Evolutionary conservation across 177 flowering plant species (phyloP).

Genomic region (Tripterygium wilfordii): DNA sequence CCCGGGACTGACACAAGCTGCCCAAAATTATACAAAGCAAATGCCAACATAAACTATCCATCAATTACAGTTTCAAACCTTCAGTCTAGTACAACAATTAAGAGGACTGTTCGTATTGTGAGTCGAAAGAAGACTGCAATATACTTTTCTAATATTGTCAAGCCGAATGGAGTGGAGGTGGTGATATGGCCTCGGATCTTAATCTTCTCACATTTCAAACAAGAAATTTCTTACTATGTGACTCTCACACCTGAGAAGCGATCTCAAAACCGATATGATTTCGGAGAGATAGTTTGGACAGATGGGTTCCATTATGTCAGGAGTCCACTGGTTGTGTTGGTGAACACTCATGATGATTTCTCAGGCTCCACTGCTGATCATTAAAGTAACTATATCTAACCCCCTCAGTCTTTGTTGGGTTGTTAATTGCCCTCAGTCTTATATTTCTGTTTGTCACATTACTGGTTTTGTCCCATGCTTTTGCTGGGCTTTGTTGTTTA

Average conservation of each 20-base stretch:
- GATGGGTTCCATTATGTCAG: constrained; percentile 52
- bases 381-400: no score
- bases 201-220: constrained; percentile 22
- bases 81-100: constrained; percentile 30
- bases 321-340: constrained; percentile 48
- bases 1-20: constrained; percentile 16
- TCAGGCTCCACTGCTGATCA: no score
- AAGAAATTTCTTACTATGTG: constrained; percentile 40
- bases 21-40: constrained; percentile 12
- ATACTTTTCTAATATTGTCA: constrained; percentile 30
- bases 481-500: no score
- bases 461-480: no score
- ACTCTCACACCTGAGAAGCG: constrained; percentile 45
- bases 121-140: constrained; percentile 21
- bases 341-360: constrained; percentile 17
- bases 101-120: constrained; percentile 49
- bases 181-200: constrained; percentile 50
- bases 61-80: constrained; percentile 51
- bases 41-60: constrained; percentile 49
- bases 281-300: constrained; percentile 60
- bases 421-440: no score
- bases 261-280: constrained; percentile 54
- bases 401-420: no score
- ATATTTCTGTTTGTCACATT: no score
- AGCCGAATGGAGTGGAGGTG: constrained; percentile 56